Conservation (phyloP, 176 grass and related monocot species). For the Oropetium thomaeum region DNA sequence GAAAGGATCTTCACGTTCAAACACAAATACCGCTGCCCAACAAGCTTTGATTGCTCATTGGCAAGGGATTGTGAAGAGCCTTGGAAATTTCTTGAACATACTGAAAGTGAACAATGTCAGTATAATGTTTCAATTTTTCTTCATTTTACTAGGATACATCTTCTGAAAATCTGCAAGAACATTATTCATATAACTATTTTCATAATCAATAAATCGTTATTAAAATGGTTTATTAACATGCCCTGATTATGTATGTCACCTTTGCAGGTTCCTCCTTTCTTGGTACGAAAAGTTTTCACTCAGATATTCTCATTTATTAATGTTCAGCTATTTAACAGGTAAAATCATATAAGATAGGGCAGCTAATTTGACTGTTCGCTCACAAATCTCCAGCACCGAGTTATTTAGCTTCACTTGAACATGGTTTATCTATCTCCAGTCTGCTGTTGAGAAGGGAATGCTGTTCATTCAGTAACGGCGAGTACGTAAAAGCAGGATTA, state of each 20-base stretch:
- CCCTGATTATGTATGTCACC: neutral
- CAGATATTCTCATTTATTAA: conserved; percentile 99
- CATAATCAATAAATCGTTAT: neutral
- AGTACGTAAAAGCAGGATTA: conserved; percentile 97
- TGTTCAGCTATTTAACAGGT: conserved; percentile 98
- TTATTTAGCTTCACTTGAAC: conserved; percentile 26
- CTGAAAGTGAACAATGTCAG: conserved; percentile 89
- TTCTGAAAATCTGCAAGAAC: conserved; percentile 7
- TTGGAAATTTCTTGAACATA: conserved; percentile 83
- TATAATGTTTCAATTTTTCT: conserved; percentile 31
- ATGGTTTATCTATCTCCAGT: conserved; percentile 47
- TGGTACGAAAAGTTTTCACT: conserved; percentile 95
- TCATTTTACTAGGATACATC: neutral
- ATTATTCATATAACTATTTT: conserved; percentile 2
- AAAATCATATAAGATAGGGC: conserved; percentile 12
- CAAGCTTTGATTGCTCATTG: conserved; percentile 97
- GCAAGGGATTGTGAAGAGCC: conserved; percentile 97
- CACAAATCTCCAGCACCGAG: neutral
- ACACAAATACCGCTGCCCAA: conserved; percentile 70
- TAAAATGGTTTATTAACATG: neutral
- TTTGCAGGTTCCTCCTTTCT: conserved; percentile 93
- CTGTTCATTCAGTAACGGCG: conserved; percentile 96
- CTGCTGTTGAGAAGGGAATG: conserved; percentile 96
- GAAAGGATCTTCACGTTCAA: conserved; percentile 81
- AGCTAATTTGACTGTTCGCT: conserved; percentile 4